Evolutionary conservation across 179 eudicot genomes (phyloP).

Genomic region (Carnegiea gigantea): DNA sequence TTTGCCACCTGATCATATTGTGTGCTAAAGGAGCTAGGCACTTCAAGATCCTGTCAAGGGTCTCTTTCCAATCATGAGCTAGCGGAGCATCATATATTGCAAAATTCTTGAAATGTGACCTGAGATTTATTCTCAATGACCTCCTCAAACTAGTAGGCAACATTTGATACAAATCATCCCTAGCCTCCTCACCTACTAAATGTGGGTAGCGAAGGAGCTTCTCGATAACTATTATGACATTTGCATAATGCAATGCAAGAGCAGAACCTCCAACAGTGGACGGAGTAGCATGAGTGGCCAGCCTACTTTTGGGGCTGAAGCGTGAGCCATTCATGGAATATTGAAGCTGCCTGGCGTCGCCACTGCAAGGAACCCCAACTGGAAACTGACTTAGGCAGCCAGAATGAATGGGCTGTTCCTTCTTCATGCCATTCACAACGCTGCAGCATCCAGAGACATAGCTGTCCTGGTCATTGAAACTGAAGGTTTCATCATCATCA

Average conservation of each 20-base stretch:
- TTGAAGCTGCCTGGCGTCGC: constrained; percentile 16
- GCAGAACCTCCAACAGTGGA: constrained; percentile 84
- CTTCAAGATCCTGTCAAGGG: constrained; percentile 50
- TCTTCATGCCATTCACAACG: constrained; percentile 35
- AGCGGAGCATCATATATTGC: constrained; percentile 80
- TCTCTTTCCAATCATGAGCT: constrained; percentile 86
- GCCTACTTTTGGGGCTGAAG: constrained; percentile 32
- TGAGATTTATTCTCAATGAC: constrained; percentile 55
- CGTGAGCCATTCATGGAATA: constrained; percentile 27
- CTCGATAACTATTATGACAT: constrained; percentile 79
- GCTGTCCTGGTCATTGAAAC: constrained; percentile 35
- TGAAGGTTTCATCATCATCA: constrained; percentile 31
- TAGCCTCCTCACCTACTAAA: constrained; percentile 85
- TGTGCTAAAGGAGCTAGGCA: constrained; percentile 95
- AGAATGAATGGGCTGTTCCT: constrained; percentile 34
- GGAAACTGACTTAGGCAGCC: constrained; percentile 31
- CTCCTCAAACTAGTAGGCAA: constrained; percentile 69
- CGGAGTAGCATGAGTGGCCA: constrained; percentile 54
- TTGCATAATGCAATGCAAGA: constrained; percentile 85
- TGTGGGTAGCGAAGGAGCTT: constrained; percentile 84
- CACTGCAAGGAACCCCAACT: constrained; percentile 28
- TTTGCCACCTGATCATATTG: constrained; percentile 97
- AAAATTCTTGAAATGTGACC: constrained; percentile 57
- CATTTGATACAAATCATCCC: constrained; percentile 90
- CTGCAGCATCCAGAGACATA: constrained; percentile 47